A percentile compares a stretch with the other conserved stretches of the same genome.
phyloP scores from a whole-genome alignment of 768 basidiomycete species.

The Termitomyces sp. region DNA sequence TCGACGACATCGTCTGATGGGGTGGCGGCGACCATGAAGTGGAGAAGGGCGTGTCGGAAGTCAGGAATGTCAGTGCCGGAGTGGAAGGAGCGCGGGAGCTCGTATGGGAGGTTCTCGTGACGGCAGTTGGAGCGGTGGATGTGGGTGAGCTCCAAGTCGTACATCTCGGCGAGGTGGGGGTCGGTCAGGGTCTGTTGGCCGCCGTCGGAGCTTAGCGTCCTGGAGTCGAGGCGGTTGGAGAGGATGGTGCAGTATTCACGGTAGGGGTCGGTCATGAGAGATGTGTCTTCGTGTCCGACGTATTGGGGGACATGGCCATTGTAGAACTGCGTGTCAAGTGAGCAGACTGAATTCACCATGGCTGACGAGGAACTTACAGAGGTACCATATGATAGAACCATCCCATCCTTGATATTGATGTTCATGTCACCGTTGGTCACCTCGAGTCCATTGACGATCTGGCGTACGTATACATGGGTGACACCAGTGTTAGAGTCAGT shows the following conservation, averaged over 20 bases:
- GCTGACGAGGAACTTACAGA: slow-evolving; percentile 50
- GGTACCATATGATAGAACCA: slow-evolving; percentile 85
- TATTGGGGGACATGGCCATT: slow-evolving; percentile 50
- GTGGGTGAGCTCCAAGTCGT: slow-evolving; percentile 41
- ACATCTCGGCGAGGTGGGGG: slow-evolving; percentile 15
- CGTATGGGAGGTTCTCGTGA: slow-evolving; percentile 37
- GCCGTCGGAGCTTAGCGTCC: slow-evolving; percentile 18
- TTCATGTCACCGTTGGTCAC: slow-evolving; percentile 92
- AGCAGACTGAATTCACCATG: background rate
- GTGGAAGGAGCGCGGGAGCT: no score
- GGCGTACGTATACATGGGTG: slow-evolving; percentile 85
- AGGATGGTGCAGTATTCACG: slow-evolving; percentile 50
- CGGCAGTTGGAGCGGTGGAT: slow-evolving; percentile 58
- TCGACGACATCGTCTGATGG: slow-evolving; percentile 44
- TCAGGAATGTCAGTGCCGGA: slow-evolving; percentile 31
- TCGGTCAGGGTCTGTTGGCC: slow-evolving; percentile 35
- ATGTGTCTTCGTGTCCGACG: slow-evolving; percentile 25
- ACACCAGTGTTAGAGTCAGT: slow-evolving; percentile 84
- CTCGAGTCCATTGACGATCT: slow-evolving; percentile 81
- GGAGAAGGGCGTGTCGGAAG: slow-evolving; percentile 58
- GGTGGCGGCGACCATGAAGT: slow-evolving; percentile 78
- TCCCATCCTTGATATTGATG: slow-evolving; percentile 83
- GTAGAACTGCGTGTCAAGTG: slow-evolving; percentile 58
- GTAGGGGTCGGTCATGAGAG: slow-evolving; percentile 33
- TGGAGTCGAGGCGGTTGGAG: slow-evolving; percentile 29